Percentiles rank a stretch among this genome's conserved stretches.
Evolutionary conservation across 1,284 basidiomycete species (phyloP).

Genomic region (Cutaneotrichosporon sp.): DNA sequence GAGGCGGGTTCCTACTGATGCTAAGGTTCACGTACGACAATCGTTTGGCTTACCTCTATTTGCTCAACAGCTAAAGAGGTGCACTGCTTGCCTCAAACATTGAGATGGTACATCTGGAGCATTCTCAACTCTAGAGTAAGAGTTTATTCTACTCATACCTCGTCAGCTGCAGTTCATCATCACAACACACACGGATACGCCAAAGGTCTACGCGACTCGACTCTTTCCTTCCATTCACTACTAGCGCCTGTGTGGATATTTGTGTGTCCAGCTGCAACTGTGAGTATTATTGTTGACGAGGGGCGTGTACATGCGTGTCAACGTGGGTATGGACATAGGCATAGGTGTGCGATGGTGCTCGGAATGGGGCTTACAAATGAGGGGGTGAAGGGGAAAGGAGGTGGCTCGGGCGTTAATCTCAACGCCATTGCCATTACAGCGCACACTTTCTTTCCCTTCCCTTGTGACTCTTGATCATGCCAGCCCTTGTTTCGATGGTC

Average conservation of each 20-base stretch:
- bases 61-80: background rate
- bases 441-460: background rate
- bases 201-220: background rate
- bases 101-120: background rate
- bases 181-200: background rate
- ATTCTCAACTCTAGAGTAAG: background rate
- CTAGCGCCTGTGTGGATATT: background rate
- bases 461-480: too few species aligned
- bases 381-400: background rate
- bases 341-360: background rate
- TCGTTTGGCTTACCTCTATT: background rate
- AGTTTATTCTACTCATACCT: conserved; percentile 1
- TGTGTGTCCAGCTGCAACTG: background rate
- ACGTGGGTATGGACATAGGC: background rate
- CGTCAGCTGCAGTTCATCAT: background rate
- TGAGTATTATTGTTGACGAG: background rate
- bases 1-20: background rate
- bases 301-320: background rate
- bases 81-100: conserved; percentile 2
- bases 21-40: background rate
- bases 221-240: background rate
- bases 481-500: background rate
- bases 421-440: background rate
- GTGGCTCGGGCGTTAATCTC: background rate
- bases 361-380: background rate